A percentile compares a stretch with the other conserved stretches of the same genome.
These are phyloP conservation scores for Chaetomium fimeti DNA, from an alignment of 495 filamentous ascomycete genomes.

Conservation along the genomic window DNA sequence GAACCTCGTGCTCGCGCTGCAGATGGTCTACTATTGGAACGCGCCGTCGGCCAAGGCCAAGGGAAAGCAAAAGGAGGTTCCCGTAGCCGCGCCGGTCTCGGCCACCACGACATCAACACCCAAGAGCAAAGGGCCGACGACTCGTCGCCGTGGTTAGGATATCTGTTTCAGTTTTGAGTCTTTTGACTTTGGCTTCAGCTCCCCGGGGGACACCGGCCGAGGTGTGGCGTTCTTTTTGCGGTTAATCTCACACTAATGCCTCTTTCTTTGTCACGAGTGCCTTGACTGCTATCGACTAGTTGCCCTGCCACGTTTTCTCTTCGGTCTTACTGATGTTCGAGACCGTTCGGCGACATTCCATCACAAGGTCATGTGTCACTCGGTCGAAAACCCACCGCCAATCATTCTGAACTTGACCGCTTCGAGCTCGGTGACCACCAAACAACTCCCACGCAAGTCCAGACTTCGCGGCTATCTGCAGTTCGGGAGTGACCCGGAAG, in stretches of 20 bases:
- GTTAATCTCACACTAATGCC: slow-evolving; percentile 24
- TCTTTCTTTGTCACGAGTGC: background rate
- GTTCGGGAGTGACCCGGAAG: background rate
- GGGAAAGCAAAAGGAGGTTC: slow-evolving; percentile 48
- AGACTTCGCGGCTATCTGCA: background rate
- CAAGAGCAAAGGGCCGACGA: slow-evolving; percentile 52
- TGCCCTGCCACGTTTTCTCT: background rate
- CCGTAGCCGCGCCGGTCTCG: slow-evolving; percentile 26
- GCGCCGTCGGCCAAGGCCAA: slow-evolving; percentile 55
- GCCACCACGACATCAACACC: slow-evolving; percentile 42
- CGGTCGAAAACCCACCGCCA: background rate
- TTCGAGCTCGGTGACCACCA: background rate
- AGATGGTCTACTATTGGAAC: slow-evolving; percentile 99
- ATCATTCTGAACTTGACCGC: slow-evolving; percentile 6
- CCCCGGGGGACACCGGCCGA: slow-evolving; percentile 7
- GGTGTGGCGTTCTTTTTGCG: slow-evolving; percentile 11
- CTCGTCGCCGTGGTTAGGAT: slow-evolving; percentile 52
- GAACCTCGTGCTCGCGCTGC: slow-evolving; percentile 79
- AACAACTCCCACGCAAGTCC: background rate
- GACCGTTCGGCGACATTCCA: slow-evolving; percentile 6
- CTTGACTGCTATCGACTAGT: background rate
- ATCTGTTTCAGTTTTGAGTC: background rate
- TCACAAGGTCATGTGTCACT: slow-evolving; percentile 5
- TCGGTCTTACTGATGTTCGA: background rate
- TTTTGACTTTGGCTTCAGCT: slow-evolving; percentile 17